Percentiles rank a stretch among this genome's conserved stretches.
phyloP scores from a whole-genome alignment of 192 early-diverging fungal genomes.

The Entomortierella beljakovae region DNA sequence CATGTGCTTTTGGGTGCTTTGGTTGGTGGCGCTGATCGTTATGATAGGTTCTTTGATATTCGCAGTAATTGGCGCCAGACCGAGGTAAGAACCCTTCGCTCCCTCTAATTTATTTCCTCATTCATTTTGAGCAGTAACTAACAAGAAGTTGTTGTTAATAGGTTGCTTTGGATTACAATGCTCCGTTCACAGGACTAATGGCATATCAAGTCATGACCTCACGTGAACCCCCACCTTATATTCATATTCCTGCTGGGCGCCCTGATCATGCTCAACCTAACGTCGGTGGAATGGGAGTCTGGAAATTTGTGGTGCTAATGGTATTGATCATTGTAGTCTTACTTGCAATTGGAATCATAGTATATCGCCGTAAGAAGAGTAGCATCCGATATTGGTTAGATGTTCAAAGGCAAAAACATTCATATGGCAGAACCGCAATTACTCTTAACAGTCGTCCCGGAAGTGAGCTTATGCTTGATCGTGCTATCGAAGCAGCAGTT shows the following conservation, averaged over 20 bases:
- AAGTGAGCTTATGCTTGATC: too few species aligned
- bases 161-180: constrained; percentile 68
- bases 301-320: constrained; percentile 63
- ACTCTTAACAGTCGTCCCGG: too few species aligned
- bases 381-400: constrained; percentile 46
- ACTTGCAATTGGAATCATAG: constrained; percentile 25
- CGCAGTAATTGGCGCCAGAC: constrained; percentile 59
- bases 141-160: not conserved
- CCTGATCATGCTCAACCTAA: constrained; percentile 52
- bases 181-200: constrained; percentile 60
- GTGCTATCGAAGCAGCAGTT: too few species aligned
- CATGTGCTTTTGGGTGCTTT: constrained; percentile 65
- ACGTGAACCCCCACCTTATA: constrained; percentile 58
- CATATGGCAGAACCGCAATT: too few species aligned
- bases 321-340: constrained; percentile 53
- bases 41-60: constrained; percentile 61
- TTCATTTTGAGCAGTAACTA: not conserved
- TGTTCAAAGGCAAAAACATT: constrained; percentile 8
- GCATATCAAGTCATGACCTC: constrained; percentile 62
- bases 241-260: constrained; percentile 56
- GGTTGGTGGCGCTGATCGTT: constrained; percentile 65
- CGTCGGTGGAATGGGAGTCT: constrained; percentile 43
- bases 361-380: constrained; percentile 33
- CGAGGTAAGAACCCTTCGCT: constrained; percentile 48
- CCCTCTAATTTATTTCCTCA: not conserved